Conservation (phyloP, 192 early-diverging fungal species). For the Oehlia diaphana region DNA sequence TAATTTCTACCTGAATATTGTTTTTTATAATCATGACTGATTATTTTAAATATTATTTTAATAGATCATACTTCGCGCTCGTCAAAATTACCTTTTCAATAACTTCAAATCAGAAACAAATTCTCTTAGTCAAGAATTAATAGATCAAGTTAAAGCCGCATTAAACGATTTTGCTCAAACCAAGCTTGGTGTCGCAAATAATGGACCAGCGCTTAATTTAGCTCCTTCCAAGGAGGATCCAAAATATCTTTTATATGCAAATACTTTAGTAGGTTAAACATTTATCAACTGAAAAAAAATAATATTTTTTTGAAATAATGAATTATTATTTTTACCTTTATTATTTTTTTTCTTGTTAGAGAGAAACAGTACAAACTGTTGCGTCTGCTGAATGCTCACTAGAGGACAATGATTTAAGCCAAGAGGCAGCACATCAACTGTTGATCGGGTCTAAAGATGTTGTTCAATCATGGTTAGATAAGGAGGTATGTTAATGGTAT, state of each 20-base stretch:
- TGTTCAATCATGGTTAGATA: slow-evolving; percentile 52
- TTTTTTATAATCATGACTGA: too few relatives aligned
- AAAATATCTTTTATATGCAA: slow-evolving; percentile 78
- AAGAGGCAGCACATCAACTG: slow-evolving; percentile 45
- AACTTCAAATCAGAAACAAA: slow-evolving; percentile 47
- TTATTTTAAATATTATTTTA: not conserved
- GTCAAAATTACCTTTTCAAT: slow-evolving; percentile 79
- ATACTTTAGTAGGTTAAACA: slow-evolving; percentile 57
- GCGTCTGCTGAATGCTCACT: slow-evolving; percentile 47
- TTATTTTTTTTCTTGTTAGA: slow-evolving; percentile 28
- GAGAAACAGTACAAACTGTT: slow-evolving; percentile 41
- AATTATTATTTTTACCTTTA: not conserved
- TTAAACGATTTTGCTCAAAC: slow-evolving; percentile 62
- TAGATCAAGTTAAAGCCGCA: slow-evolving; percentile 60
- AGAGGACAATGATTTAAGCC: slow-evolving; percentile 41
- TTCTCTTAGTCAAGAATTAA: slow-evolving; percentile 49
- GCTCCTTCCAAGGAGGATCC: slow-evolving; percentile 49
- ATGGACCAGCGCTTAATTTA: slow-evolving; percentile 44
- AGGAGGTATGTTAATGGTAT: slow-evolving; percentile 39
- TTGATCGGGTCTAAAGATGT: slow-evolving; percentile 55
- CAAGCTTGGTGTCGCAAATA: slow-evolving; percentile 51
- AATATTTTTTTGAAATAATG: not conserved
- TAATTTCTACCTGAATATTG: too few relatives aligned
- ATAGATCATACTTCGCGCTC: slow-evolving; percentile 86
- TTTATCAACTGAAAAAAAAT: not conserved